phyloP scores from a whole-genome alignment of 768 basidiomycete genomes.

The Psilocybe subaeruginosa region DNA sequence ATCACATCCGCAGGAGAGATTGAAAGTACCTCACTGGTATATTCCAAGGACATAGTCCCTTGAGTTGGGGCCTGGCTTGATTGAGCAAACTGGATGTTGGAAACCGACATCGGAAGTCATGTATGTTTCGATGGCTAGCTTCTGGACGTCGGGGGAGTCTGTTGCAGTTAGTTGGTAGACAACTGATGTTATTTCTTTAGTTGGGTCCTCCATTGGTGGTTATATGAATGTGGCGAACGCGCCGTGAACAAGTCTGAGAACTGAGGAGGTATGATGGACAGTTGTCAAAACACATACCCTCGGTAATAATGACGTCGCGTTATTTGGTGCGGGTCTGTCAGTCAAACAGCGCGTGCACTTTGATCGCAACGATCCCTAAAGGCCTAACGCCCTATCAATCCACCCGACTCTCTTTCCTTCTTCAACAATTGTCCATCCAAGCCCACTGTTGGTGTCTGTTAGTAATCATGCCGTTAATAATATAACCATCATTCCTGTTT shows the following conservation, averaged over 20 bases:
- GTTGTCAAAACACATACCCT: no score
- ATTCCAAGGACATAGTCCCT: conserved; percentile 58
- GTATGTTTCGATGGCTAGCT: conserved; percentile 48
- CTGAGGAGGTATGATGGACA: no score
- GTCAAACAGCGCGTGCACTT: neutral
- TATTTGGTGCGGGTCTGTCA: neutral
- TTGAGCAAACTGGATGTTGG: conserved; percentile 59
- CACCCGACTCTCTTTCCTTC: no score
- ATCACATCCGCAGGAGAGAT: neutral
- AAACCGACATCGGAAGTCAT: conserved; percentile 59
- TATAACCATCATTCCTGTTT: neutral
- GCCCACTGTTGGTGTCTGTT: no score
- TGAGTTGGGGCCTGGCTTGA: conserved; percentile 49
- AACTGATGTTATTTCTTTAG: conserved; percentile 48
- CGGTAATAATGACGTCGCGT: neutral
- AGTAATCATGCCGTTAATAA: no score
- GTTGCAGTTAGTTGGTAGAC: conserved; percentile 50
- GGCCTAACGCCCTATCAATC: no score
- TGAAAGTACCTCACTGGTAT: conserved; percentile 49
- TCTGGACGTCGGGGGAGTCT: conserved; percentile 51
- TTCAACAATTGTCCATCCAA: no score
- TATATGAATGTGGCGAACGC: no score
- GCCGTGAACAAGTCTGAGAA: no score
- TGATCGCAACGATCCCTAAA: no score
- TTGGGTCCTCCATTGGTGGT: conserved; percentile 53